Conservation (phyloP, 345 rosid genomes). For the Noccaea bulbosa region DNA sequence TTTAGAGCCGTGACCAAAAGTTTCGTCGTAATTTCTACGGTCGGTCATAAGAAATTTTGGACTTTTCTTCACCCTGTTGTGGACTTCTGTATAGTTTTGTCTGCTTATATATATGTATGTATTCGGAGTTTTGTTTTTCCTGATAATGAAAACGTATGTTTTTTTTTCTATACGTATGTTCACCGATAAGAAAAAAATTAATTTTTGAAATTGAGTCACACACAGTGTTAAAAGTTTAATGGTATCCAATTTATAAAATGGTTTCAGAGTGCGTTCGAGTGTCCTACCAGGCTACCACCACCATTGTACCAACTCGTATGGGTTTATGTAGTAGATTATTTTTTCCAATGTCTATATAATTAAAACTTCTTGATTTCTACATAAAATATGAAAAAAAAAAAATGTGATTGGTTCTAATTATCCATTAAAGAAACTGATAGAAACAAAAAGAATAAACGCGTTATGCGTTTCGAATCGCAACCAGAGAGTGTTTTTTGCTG, state of each 20-base stretch:
- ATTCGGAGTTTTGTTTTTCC: background rate
- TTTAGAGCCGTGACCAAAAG: slow-evolving; percentile 44
- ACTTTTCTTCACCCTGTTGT: slow-evolving; percentile 27
- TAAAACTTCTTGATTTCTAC: background rate
- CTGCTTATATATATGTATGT: slow-evolving; percentile 21
- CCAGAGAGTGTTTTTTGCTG: slow-evolving; percentile 21
- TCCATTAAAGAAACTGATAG: background rate
- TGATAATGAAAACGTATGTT: slow-evolving; percentile 9
- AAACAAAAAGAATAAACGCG: slow-evolving; percentile 3
- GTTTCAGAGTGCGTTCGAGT: slow-evolving; percentile 31
- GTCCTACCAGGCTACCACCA: slow-evolving; percentile 37
- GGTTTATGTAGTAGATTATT: background rate
- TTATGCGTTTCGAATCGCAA: background rate
- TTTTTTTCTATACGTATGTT: background rate
- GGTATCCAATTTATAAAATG: slow-evolving; percentile 21
- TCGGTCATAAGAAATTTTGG: slow-evolving; percentile 37
- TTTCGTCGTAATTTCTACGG: slow-evolving; percentile 35
- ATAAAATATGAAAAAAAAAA: background rate
- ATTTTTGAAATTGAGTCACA: background rate
- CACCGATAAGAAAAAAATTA: slow-evolving; percentile 3
- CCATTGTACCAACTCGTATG: slow-evolving; percentile 32
- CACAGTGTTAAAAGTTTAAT: slow-evolving; percentile 1
- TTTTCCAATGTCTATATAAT: background rate
- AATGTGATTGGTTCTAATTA: background rate
- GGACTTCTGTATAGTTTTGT: slow-evolving; percentile 38